Conservation (phyloP, 495 filamentous ascomycete species). For the Pyrenula aspistea region DNA sequence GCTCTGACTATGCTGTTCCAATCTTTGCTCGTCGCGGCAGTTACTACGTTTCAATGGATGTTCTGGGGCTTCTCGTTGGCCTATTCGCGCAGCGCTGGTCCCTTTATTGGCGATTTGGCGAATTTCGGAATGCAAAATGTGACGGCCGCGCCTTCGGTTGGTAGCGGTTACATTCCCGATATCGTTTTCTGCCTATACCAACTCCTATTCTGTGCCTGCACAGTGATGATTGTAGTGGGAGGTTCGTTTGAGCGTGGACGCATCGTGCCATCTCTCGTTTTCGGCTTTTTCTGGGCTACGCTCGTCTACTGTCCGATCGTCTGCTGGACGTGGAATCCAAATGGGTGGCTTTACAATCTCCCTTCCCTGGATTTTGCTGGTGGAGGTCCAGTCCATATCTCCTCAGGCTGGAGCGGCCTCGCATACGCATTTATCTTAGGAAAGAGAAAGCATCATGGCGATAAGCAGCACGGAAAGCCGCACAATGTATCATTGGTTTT, state of each 20-base stretch:
- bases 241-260: slow-evolving; percentile 43
- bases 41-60: slow-evolving; percentile 42
- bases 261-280: slow-evolving; percentile 42
- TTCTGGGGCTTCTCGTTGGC: slow-evolving; percentile 48
- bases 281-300: slow-evolving; percentile 47
- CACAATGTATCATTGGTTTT: slow-evolving; percentile 47
- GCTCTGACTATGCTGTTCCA: slow-evolving; percentile 44
- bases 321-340: slow-evolving; percentile 49
- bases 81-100: slow-evolving; percentile 35
- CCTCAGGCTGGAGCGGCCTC: slow-evolving; percentile 38
- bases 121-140: slow-evolving; percentile 44
- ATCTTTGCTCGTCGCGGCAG: slow-evolving; percentile 37
- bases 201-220: slow-evolving; percentile 44
- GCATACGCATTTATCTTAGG: slow-evolving; percentile 45
- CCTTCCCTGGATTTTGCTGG: slow-evolving; percentile 45
- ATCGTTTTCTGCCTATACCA: slow-evolving; percentile 47
- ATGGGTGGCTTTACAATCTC: slow-evolving; percentile 44
- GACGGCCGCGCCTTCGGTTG: slow-evolving; percentile 34
- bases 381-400: slow-evolving; percentile 44
- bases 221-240: slow-evolving; percentile 40
- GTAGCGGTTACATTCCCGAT: slow-evolving; percentile 36
- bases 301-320: slow-evolving; percentile 48
- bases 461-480: slow-evolving; percentile 30
- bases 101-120: slow-evolving; percentile 40
- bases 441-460: slow-evolving; percentile 34